Conservation (phyloP, 208 protist species). For the Leishmania aethiopica region DNA sequence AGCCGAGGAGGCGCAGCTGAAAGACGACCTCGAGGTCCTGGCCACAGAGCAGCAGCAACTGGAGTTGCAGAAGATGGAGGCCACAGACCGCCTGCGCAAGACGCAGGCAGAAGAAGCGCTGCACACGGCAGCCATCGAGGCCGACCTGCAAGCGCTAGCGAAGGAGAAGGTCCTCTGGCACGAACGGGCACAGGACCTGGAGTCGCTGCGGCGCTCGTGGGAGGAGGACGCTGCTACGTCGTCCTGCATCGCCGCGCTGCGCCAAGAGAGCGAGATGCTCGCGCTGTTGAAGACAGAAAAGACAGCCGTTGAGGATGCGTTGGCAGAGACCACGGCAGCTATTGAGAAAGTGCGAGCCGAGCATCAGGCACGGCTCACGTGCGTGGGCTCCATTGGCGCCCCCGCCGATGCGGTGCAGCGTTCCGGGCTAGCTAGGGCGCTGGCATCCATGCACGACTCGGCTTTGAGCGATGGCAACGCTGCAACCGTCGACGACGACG, state of each 20-base stretch:
- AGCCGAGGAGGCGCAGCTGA: slow-evolving; percentile 48
- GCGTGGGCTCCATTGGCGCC: neutral
- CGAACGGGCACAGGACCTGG: slow-evolving; percentile 41
- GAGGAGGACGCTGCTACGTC: slow-evolving; percentile 32
- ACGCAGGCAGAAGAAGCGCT: slow-evolving; percentile 75
- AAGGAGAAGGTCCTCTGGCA: slow-evolving; percentile 37
- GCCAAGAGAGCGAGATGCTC: slow-evolving; percentile 28
- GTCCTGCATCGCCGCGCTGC: slow-evolving; percentile 30
- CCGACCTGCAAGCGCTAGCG: slow-evolving; percentile 31
- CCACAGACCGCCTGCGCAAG: slow-evolving; percentile 52
- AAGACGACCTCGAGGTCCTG: slow-evolving; percentile 55
- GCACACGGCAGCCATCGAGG: slow-evolving; percentile 36
- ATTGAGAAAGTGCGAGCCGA: slow-evolving; percentile 14
- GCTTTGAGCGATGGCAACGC: neutral
- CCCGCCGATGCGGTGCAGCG: neutral
- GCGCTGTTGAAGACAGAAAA: slow-evolving; percentile 23
- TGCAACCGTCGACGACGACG: neutral
- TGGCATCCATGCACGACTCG: neutral
- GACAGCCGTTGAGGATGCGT: slow-evolving; percentile 23
- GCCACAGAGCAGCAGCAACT: slow-evolving; percentile 63
- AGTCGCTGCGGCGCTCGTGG: slow-evolving; percentile 36
- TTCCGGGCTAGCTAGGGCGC: neutral
- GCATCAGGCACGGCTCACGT: slow-evolving; percentile 11
- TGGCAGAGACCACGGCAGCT: slow-evolving; percentile 8
- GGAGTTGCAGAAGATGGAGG: slow-evolving; percentile 63